phyloP scores from a whole-genome alignment of 192 early-diverging fungal species.

The Gryganskiella cystojenkinii region DNA sequence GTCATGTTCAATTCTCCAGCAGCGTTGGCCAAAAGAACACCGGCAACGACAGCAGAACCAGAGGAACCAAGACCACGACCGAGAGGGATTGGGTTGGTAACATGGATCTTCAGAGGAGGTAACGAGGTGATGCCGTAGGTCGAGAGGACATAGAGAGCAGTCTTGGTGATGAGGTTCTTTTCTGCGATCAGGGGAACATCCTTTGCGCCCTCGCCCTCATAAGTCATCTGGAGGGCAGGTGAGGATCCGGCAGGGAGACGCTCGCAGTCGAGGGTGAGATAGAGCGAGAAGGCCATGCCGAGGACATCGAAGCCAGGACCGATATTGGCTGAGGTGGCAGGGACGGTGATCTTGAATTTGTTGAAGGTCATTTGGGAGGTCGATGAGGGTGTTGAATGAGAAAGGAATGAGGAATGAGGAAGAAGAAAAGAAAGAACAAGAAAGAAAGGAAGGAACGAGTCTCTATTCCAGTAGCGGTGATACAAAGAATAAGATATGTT shows the following conservation, averaged over 20 bases:
- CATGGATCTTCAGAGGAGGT: constrained; percentile 71
- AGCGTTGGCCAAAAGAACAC: constrained; percentile 85
- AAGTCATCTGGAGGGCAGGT: constrained; percentile 62
- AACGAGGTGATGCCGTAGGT: constrained; percentile 77
- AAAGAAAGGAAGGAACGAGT: no score
- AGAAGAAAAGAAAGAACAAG: no score
- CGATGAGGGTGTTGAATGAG: no score
- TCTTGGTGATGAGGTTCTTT: constrained; percentile 92
- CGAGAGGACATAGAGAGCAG: constrained; percentile 88
- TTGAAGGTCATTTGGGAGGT: no score
- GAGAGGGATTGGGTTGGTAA: constrained; percentile 93
- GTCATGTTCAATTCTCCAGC: constrained; percentile 74
- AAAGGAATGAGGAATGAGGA: no score
- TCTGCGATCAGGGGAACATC: constrained; percentile 84
- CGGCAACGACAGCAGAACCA: constrained; percentile 95
- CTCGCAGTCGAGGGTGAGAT: constrained; percentile 76
- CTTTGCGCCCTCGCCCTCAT: constrained; percentile 73
- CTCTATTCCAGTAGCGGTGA: no score
- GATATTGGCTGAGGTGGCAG: constrained; percentile 97
- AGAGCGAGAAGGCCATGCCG: constrained; percentile 90
- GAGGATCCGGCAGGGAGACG: constrained; percentile 25
- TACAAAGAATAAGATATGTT: no score
- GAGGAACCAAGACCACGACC: constrained; percentile 98
- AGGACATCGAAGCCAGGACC: constrained; percentile 98
- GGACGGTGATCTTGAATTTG: constrained; percentile 83